Base-by-base conservation (phyloP, 805 yeast genomes). In the Candida coleopterorum region DNA sequence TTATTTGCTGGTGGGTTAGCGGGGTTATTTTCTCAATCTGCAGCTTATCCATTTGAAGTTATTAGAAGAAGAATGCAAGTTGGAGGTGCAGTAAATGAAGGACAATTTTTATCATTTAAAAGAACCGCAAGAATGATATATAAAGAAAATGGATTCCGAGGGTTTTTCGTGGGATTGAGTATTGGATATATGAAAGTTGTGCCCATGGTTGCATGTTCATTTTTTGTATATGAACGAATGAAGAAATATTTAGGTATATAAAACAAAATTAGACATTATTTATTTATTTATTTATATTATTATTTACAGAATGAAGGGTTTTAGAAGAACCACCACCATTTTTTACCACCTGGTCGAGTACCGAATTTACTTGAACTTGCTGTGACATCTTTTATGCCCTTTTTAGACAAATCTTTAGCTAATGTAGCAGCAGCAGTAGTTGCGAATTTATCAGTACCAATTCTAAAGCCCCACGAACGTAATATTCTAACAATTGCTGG, bases 151-250 rank as follows among this genome's bases (percentile, higher is more conserved):
- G 99, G 99, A 0, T 47, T 84, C 44, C 70, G 77, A 49, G 97
- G 99, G 11, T 89, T 85, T 58, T 93, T 84, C 55, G 94, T 93
- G 10, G 99, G 99, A 2, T 73, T 93, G 50, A 81, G 93, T 47
- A 90, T 93, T 48, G 99, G 99, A 0, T 93, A 88, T 58, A 75
- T 93, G 49, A 93, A 93, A 60, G 95, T 93, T 24, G 78, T 85
- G 14, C 98, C 98, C 7, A 93, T 93, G 98, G 90, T 81, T 52
- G 95, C 97, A 25, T 89, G 97, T 58, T 82, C 96, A 11, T 90
- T 90, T 59, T 89, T 77, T 55, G 96, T 90, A 25, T 93, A 93
- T 60, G 98, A 90, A 61, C 71, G 96, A 41, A 71, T 81, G 62
- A 93, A 93, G 64, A 64, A 65, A 48, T 58, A 69, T 36, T 60